These are phyloP conservation scores for Plasmopara muralis DNA, from an alignment of 352 stramenopile genomes.

Conservation along the genomic window DNA sequence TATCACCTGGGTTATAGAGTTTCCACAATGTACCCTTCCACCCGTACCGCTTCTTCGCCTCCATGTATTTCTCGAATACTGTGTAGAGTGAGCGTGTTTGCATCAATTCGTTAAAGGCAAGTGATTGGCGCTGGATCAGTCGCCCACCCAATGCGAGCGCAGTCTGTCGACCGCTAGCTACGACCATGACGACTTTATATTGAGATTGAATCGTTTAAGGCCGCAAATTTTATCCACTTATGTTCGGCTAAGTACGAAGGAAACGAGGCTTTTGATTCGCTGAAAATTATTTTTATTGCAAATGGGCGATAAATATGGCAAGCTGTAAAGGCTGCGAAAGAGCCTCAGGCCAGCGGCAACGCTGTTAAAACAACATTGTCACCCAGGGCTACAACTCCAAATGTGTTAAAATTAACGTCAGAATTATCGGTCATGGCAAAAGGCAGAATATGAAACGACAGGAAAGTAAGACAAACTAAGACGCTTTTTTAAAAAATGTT, in stretches of 20 bases:
- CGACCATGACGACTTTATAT: constrained; percentile 12
- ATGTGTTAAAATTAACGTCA: too few relatives aligned
- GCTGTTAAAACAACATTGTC: too few relatives aligned
- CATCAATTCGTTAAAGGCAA: constrained; percentile 6
- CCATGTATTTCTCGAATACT: constrained; percentile 75
- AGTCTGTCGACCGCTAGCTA: constrained; percentile 20
- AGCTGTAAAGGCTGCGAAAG: too few relatives aligned
- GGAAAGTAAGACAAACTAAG: too few relatives aligned
- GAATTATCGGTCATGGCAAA: too few relatives aligned
- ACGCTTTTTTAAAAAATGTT: too few relatives aligned
- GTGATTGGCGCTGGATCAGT: constrained; percentile 16
- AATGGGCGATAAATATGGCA: too few relatives aligned
- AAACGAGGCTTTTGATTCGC: too few relatives aligned
- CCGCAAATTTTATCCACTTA: constrained; percentile 10
- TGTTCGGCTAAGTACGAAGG: constrained; percentile 10
- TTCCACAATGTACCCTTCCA: constrained; percentile 80
- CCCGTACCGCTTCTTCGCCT: constrained; percentile 75
- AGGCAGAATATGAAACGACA: too few relatives aligned
- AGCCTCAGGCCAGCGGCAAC: too few relatives aligned
- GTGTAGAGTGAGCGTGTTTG: constrained; percentile 74
- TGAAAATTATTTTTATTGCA: too few relatives aligned
- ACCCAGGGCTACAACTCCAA: too few relatives aligned
- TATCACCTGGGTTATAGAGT: constrained; percentile 82
- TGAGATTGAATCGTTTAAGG: constrained; percentile 5
- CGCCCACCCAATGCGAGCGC: constrained; percentile 30